phyloP scores from a whole-genome alignment of 257 asterid genomes.

The Ophiorrhiza pumila region DNA sequence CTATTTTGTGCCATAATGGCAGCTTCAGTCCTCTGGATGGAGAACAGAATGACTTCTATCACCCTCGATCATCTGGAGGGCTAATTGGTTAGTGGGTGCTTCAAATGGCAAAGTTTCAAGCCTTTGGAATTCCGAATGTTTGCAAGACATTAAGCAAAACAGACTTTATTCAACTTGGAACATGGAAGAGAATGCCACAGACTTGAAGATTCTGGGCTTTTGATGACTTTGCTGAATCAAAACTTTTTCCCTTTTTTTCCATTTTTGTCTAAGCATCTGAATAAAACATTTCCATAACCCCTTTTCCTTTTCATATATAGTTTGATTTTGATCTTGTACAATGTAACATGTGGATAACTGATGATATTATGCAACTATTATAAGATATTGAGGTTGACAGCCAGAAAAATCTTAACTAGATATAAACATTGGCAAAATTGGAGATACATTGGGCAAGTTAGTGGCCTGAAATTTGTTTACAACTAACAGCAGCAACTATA shows the following conservation, averaged over 20 bases:
- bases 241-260: too few species aligned
- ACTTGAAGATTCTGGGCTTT: too few species aligned
- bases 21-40: constrained; percentile 65
- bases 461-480: not conserved
- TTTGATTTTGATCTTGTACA: too few species aligned
- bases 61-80: constrained; percentile 83
- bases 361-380: not conserved
- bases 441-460: constrained; percentile 1
- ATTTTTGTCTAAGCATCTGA: too few species aligned
- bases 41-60: constrained; percentile 75
- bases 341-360: too few species aligned
- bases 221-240: too few species aligned
- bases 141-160: not conserved
- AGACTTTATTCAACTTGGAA: too few species aligned
- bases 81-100: constrained; percentile 53
- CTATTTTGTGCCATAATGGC: too few species aligned
- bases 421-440: constrained; percentile 14
- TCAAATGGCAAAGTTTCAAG: constrained; percentile 35
- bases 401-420: not conserved
- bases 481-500: constrained; percentile 28
- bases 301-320: too few species aligned
- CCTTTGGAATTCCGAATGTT: not conserved
- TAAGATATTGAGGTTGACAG: not conserved
- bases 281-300: too few species aligned
- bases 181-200: too few species aligned